Conservation (phyloP, 306 rosid genomes). For the Rosa persica region DNA sequence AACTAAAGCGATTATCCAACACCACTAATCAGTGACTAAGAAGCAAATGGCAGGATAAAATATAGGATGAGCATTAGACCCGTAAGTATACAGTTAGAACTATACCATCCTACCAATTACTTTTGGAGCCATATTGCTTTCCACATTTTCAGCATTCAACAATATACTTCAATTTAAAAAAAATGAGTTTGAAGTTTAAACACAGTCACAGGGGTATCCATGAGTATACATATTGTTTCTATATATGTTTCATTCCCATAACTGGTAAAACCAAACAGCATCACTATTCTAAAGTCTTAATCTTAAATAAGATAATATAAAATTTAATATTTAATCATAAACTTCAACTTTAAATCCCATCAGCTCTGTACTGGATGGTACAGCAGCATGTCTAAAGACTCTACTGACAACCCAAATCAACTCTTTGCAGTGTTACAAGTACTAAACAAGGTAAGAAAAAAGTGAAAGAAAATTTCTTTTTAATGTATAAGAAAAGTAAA, state of each 20-base stretch:
- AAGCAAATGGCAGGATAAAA: background rate
- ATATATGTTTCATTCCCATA: background rate
- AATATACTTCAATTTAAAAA: background rate
- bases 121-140: background rate
- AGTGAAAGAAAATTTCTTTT: background rate
- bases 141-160: background rate
- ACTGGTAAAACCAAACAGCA: constrained; percentile 4
- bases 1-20: background rate
- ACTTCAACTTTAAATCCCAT: background rate
- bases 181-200: background rate
- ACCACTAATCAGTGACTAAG: background rate
- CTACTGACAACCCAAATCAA: background rate
- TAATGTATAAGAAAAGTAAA: background rate
- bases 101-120: no score
- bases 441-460: background rate
- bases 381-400: background rate
- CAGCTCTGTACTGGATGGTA: background rate
- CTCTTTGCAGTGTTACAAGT: background rate
- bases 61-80: background rate
- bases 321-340: background rate
- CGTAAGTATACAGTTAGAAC: no score
- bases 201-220: background rate
- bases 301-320: background rate
- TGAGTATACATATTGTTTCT: background rate
- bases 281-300: background rate